A percentile compares a stretch with the other conserved stretches of the same genome.
Evolutionary conservation across 1,139 yeast species (phyloP).

Genomic region (Arxiozyma telluris): DNA sequence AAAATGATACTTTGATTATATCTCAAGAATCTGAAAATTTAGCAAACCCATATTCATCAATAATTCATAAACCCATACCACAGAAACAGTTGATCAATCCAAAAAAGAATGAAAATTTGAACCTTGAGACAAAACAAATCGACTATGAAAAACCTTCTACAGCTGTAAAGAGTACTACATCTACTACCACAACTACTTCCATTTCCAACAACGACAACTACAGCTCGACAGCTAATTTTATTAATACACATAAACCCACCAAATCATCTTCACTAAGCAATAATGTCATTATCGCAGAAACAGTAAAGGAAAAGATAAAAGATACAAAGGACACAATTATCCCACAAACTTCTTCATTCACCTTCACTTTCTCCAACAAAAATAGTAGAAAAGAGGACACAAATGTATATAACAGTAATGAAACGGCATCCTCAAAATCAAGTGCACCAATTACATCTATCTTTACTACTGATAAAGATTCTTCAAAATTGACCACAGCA

Average conservation of each 20-base stretch:
- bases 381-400: not conserved
- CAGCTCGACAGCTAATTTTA: not conserved
- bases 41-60: conserved; percentile 46
- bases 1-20: not conserved
- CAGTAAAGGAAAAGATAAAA: not conserved
- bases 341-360: conserved; percentile 2
- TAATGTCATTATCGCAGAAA: conserved; percentile 21
- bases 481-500: not conserved
- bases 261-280: conserved; percentile 32
- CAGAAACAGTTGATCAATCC: conserved; percentile 12
- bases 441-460: not conserved
- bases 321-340: not conserved
- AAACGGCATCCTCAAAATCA: not conserved
- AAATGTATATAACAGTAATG: not conserved
- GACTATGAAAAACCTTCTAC: not conserved
- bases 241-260: conserved; percentile 26
- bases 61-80: conserved; percentile 11
- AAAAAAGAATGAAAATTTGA: not conserved
- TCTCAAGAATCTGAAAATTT: conserved; percentile 27
- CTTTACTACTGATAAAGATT: not conserved
- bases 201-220: not conserved
- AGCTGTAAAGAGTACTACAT: not conserved
- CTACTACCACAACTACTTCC: not conserved
- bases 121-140: conserved; percentile 14
- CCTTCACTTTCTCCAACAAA: not conserved